phyloP scores from a whole-genome alignment of 2,329 filamentous ascomycete species.

The Chalara sp. region DNA sequence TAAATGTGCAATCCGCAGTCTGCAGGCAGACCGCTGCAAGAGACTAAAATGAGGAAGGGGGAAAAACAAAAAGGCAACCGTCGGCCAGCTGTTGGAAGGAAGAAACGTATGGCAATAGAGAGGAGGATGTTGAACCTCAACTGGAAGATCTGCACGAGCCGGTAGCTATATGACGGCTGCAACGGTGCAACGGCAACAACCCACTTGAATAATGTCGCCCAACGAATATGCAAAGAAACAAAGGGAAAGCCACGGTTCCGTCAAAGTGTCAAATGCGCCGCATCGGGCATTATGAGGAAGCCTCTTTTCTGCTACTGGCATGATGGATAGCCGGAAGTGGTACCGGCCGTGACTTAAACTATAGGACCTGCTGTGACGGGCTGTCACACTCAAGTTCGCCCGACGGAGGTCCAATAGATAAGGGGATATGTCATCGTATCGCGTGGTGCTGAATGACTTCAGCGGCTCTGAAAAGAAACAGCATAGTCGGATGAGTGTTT shows the following conservation, averaged over 20 bases:
- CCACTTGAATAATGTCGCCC: background rate
- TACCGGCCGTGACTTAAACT: background rate
- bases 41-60: too few relatives aligned
- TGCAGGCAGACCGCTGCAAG: too few relatives aligned
- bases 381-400: background rate
- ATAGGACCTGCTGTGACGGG: background rate
- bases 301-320: background rate
- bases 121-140: background rate
- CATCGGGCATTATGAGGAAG: background rate
- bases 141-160: constrained; percentile 1
- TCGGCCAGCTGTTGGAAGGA: background rate
- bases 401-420: constrained; percentile 1
- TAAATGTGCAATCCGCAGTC: too few relatives aligned
- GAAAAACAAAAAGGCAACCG: background rate
- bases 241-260: background rate
- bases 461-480: background rate
- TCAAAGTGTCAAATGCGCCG: constrained; percentile 1
- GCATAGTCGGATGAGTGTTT: constrained; percentile 2
- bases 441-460: background rate
- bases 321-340: background rate
- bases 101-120: too few relatives aligned
- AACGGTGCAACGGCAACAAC: background rate
- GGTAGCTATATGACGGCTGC: background rate
- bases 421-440: background rate
- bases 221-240: background rate